These are phyloP conservation scores for Lyophyllum atratum DNA, from an alignment of 768 basidiomycete species.

Conservation along the genomic window DNA sequence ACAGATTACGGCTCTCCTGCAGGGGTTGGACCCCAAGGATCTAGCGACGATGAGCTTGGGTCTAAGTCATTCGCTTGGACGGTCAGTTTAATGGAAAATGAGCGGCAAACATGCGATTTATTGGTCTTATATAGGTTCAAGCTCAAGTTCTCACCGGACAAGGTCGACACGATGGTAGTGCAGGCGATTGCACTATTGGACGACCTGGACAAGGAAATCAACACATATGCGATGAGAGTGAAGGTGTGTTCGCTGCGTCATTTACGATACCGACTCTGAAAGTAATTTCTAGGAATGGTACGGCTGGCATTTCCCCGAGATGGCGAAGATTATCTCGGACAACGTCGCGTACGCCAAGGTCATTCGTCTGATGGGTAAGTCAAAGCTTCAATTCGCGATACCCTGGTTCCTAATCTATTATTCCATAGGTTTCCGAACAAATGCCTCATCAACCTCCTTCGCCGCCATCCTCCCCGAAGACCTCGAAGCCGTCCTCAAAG, in stretches of 20 bases:
- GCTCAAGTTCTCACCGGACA: conserved; percentile 99
- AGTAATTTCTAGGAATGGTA: conserved; percentile 91
- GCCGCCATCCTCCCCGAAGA: conserved; percentile 94
- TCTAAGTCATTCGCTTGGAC: conserved; percentile 94
- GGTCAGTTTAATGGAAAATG: conserved; percentile 46
- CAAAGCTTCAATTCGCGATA: background rate
- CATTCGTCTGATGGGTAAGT: conserved; percentile 84
- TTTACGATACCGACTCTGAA: background rate
- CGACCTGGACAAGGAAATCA: conserved; percentile 99
- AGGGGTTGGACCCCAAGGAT: conserved; percentile 92
- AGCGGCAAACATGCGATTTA: background rate
- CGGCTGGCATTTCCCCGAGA: conserved; percentile 99
- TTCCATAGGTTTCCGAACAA: conserved; percentile 85
- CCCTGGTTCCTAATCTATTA: background rate
- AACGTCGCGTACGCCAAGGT: conserved; percentile 97
- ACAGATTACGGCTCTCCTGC: conserved; percentile 84
- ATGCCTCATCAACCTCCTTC: conserved; percentile 84
- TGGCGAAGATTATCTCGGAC: conserved; percentile 97
- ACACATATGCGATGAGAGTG: conserved; percentile 98
- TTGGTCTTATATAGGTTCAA: conserved; percentile 71
- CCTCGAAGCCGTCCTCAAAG: conserved; percentile 91
- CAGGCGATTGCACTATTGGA: conserved; percentile 98
- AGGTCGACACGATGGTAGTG: conserved; percentile 99
- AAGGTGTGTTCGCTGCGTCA: conserved; percentile 62
- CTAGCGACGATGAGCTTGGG: conserved; percentile 97